Percentiles rank a stretch among this genome's conserved stretches.
phyloP scores from a whole-genome alignment of 768 basidiomycete species.

The Rubroboletus pulcherrimus region DNA sequence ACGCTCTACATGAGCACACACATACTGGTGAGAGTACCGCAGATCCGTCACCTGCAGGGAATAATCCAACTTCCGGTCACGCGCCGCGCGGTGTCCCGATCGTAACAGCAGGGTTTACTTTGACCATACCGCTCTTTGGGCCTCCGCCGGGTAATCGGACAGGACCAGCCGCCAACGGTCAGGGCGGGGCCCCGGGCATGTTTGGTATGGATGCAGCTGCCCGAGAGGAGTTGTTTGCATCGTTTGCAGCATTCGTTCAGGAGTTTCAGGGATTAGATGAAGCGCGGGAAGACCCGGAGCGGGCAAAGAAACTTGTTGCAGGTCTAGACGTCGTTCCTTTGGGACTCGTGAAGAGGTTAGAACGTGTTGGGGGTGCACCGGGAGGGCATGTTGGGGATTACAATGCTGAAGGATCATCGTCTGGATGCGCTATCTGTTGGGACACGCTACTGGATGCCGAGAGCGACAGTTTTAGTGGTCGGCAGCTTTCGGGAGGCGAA shows the following conservation, averaged over 20 bases:
- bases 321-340: slow-evolving; percentile 64
- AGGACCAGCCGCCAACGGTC: slow-evolving; percentile 2
- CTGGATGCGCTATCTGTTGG: slow-evolving; percentile 74
- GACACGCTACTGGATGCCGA: slow-evolving; percentile 53
- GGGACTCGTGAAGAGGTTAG: slow-evolving; percentile 63
- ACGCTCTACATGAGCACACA: slow-evolving; percentile 20
- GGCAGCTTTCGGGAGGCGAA: slow-evolving; percentile 9
- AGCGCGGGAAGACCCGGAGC: slow-evolving; percentile 58
- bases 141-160: slow-evolving; percentile 8
- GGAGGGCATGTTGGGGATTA: slow-evolving; percentile 31
- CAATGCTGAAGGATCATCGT: slow-evolving; percentile 34
- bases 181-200: slow-evolving; percentile 5
- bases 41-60: slow-evolving; percentile 16
- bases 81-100: slow-evolving; percentile 21
- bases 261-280: slow-evolving; percentile 30
- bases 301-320: slow-evolving; percentile 58
- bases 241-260: slow-evolving; percentile 28
- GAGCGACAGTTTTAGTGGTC: slow-evolving; percentile 34
- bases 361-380: slow-evolving; percentile 42
- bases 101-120: slow-evolving; percentile 31
- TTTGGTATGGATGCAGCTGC: slow-evolving; percentile 18
- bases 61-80: slow-evolving; percentile 24
- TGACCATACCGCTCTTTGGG: slow-evolving; percentile 35
- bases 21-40: slow-evolving; percentile 28
- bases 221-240: slow-evolving; percentile 23